Evolutionary conservation across 371 early-diverging fungal species (phyloP).

Genomic region (Parasitella parasitica): DNA sequence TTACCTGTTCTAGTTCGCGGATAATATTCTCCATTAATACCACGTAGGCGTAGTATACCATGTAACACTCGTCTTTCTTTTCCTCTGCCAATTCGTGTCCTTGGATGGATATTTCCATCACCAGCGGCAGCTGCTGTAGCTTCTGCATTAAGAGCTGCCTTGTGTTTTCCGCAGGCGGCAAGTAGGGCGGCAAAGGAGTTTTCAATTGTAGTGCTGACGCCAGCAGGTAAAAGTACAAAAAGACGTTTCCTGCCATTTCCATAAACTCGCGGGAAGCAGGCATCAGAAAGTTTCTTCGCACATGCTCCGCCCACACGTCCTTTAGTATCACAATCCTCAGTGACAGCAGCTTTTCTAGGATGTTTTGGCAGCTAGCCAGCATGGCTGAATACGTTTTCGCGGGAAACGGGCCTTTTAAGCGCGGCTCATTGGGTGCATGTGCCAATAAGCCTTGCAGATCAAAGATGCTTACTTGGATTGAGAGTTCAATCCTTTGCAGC

Average conservation of each 20-base stretch:
- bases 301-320: slow-evolving; percentile 58
- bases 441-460: slow-evolving; percentile 58
- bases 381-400: slow-evolving; percentile 62
- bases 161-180: slow-evolving; percentile 70
- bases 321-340: slow-evolving; percentile 67
- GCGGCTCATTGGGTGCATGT: slow-evolving; percentile 80
- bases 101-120: neutral
- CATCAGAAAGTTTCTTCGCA: slow-evolving; percentile 51
- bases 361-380: slow-evolving; percentile 66
- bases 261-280: slow-evolving; percentile 60
- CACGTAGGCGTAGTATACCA: slow-evolving; percentile 80
- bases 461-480: slow-evolving; percentile 67
- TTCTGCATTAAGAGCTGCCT: slow-evolving; percentile 45
- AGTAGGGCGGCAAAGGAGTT: slow-evolving; percentile 77
- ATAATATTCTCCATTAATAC: slow-evolving; percentile 78
- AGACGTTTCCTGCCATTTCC: slow-evolving; percentile 70
- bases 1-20: slow-evolving; percentile 62
- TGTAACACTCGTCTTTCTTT: slow-evolving; percentile 60
- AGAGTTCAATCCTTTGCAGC: slow-evolving; percentile 68
- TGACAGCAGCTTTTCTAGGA: slow-evolving; percentile 72
- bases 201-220: slow-evolving; percentile 80
- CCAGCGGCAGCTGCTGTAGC: slow-evolving; percentile 45
- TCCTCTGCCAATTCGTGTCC: slow-evolving; percentile 28
- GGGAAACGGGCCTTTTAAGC: slow-evolving; percentile 84
- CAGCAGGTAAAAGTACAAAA: slow-evolving; percentile 76